Evolutionary conservation across 257 asterid genomes (phyloP), one percentile per base, ranked within the genome.

Genomic region (Scutellaria barbata): DNA sequence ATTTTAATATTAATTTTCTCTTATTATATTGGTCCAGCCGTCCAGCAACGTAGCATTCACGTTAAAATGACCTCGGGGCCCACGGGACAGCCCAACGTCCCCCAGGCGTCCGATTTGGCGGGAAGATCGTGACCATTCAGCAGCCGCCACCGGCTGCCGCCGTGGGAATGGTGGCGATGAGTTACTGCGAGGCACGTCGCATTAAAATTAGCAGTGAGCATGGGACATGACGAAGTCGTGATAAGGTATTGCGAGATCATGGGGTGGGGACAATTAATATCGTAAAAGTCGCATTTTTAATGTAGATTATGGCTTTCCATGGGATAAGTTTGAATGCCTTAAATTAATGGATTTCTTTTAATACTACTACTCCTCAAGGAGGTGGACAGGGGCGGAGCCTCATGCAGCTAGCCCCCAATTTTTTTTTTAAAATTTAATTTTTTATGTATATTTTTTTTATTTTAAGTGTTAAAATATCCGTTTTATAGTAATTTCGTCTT

Each of bases 21-120:
- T 20, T 42, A 12, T n/a, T 39, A 1, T 1, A 8, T 43, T 7
- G 14, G 14, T 6, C 59, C 47, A 14, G 7, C 7, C 6, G 51
- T 48, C 16, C 18, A 17, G 47, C 45, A 39, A 63, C 77, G 77
- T 68, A 35, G 58, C 6, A 68, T 61, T 74, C 80, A 66, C 79
- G 83, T 75, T 84, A 75, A 67, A 65, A 33, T 25, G 30, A 42
- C 0, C 18, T 14, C 33, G 69, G 52, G 40, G 55, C 84, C 73
- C 74, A 66, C 47, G 14, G 40, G 2, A 12, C 20, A 2, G 46
- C 60, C 9, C 56, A 51, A 8, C 10, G 25, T 22, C 25, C 66
- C 70, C 63, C 39, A 9, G 39, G 57, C 79, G 70, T 52, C n/a
- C 0, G 76, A 78, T 80, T 71, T 78, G 69, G 87, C 83, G 87